A percentile compares a stretch with the other conserved stretches of the same genome.
These are phyloP conservation scores for Mortierella polycephala DNA, from an alignment of 371 early-diverging fungal species.

Conservation along the genomic window DNA sequence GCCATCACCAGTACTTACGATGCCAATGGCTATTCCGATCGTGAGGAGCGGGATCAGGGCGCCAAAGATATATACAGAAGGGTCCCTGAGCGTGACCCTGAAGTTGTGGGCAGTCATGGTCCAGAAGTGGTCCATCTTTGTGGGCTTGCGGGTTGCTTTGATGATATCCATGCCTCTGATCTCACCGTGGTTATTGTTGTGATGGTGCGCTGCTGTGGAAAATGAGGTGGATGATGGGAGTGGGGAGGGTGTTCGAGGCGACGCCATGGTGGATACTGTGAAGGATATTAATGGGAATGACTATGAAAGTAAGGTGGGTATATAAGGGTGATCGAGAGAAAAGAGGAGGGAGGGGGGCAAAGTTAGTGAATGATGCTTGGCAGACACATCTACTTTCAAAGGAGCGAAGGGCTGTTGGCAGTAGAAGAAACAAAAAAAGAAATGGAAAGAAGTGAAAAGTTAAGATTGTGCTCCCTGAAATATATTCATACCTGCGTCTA, in stretches of 20 bases:
- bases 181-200: constrained; percentile 15
- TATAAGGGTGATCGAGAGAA: background rate
- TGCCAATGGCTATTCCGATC: constrained; percentile 52
- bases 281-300: no score
- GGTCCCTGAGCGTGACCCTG: constrained; percentile 26
- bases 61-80: constrained; percentile 37
- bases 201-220: background rate
- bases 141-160: constrained; percentile 39
- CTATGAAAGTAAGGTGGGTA: background rate
- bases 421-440: no score
- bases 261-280: constrained; percentile 4
- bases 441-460: no score
- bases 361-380: background rate
- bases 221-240: background rate
- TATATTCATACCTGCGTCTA: no score
- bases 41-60: constrained; percentile 37
- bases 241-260: constrained; percentile 1
- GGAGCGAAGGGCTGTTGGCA: no score
- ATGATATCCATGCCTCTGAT: constrained; percentile 42
- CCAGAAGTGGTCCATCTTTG: constrained; percentile 42
- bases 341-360: background rate
- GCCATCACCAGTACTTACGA: constrained; percentile 20
- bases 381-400: no score
- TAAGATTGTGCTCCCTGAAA: no score
- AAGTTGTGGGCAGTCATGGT: constrained; percentile 34